These are phyloP conservation scores for Chenopodium album DNA, from an alignment of 148 eudicot species.

Conservation along the genomic window DNA sequence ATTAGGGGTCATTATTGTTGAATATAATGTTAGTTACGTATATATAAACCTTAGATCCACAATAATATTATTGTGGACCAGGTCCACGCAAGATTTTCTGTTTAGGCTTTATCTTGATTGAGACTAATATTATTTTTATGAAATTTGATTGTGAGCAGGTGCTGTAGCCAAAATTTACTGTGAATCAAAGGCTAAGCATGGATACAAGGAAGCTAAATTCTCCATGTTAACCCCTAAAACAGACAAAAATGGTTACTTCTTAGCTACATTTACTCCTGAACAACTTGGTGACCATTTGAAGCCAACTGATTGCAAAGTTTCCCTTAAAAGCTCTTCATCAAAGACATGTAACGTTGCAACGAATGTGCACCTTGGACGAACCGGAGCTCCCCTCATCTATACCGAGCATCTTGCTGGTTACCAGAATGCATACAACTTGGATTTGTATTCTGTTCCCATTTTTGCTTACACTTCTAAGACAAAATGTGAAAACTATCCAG, in stretches of 20 bases:
- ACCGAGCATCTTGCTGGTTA: not conserved
- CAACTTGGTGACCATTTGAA: conserved; percentile 27
- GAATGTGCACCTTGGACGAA: conserved; percentile 6
- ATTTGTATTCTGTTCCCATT: conserved; percentile 20
- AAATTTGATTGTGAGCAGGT: conserved; percentile 5
- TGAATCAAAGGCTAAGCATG: conserved; percentile 12
- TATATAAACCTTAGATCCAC: no score
- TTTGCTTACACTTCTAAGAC: conserved; percentile 10
- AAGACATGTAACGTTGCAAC: conserved; percentile 25
- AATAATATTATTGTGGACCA: no score
- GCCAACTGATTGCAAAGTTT: conserved; percentile 29
- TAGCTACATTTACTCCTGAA: conserved; percentile 33
- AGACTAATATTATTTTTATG: not conserved
- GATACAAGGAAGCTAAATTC: conserved; percentile 18
- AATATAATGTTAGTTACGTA: no score
- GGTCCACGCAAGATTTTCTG: no score
- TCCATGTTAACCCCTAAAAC: conserved; percentile 28
- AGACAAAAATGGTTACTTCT: conserved; percentile 33
- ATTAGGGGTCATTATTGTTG: no score
- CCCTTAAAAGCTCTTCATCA: conserved; percentile 31
- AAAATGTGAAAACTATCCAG: conserved; percentile 20
- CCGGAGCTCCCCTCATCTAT: conserved; percentile 10
- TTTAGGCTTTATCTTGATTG: no score
- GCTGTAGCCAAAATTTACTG: conserved; percentile 28
- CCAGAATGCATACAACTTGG: conserved; percentile 12